These are phyloP conservation scores for Globisporangium nagaii DNA, from an alignment of 352 stramenopile genomes.

Conservation along the genomic window DNA sequence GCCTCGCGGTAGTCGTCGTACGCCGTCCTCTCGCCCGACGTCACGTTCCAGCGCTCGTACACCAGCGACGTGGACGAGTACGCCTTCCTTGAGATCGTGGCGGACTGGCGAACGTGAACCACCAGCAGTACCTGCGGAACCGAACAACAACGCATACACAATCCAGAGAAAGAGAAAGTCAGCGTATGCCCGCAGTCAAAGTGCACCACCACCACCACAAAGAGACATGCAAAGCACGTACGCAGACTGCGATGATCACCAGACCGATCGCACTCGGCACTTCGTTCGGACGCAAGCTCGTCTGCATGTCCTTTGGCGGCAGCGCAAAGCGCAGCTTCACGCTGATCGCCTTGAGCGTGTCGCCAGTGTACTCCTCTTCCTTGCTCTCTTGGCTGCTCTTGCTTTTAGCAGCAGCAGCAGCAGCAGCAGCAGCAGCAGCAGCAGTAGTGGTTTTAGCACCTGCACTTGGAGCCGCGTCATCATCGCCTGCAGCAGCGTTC, in stretches of 20 bases:
- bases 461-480: background rate
- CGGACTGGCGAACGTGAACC: conserved; percentile 56
- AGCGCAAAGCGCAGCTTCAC: conserved; percentile 28
- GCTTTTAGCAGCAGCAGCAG: background rate
- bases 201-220: background rate
- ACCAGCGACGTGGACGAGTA: conserved; percentile 80
- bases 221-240: conserved; percentile 17
- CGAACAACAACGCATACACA: conserved; percentile 4
- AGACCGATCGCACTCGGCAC: conserved; percentile 23
- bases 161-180: background rate
- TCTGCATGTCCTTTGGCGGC: conserved; percentile 6
- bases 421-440: too few species aligned
- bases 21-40: conserved; percentile 30
- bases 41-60: conserved; percentile 53
- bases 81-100: conserved; percentile 56
- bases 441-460: background rate
- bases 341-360: conserved; percentile 24
- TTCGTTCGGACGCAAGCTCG: conserved; percentile 8
- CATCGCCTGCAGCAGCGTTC: conserved; percentile 4
- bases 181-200: too few species aligned
- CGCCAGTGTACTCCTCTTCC: conserved; percentile 8
- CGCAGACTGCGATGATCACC: conserved; percentile 49
- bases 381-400: background rate
- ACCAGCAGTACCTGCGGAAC: conserved; percentile 68
- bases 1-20: conserved; percentile 82